Percentiles rank a stretch among this genome's conserved stretches.
phyloP scores from a whole-genome alignment of 257 asterid species.

The Nicotiana attenuata region DNA sequence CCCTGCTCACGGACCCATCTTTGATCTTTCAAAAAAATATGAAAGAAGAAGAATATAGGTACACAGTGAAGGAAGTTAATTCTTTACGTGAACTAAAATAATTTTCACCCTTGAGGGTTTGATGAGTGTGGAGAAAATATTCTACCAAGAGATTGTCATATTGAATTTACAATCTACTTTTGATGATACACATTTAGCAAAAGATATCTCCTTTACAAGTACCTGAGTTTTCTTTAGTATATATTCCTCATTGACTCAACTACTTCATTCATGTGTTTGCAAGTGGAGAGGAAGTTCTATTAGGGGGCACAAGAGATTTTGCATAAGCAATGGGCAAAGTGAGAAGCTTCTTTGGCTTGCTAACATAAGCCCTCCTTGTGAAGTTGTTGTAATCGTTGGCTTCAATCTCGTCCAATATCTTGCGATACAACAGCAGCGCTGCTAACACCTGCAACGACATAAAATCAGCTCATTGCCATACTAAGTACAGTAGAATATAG shows the following conservation, averaged over 20 bases:
- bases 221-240: neutral
- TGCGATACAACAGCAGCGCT: conserved; percentile 61
- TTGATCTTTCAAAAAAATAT: neutral
- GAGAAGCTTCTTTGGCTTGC: conserved; percentile 77
- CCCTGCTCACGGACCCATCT: neutral
- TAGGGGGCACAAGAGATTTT: conserved; percentile 68
- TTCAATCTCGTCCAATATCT: conserved; percentile 90
- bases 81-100: neutral
- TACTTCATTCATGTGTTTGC: conserved; percentile 43
- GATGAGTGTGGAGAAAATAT: neutral
- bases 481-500: neutral
- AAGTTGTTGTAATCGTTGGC: conserved; percentile 95
- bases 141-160: neutral
- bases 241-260: neutral
- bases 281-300: conserved; percentile 28
- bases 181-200: conserved; percentile 4
- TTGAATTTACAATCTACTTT: conserved; percentile 12
- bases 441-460: conserved; percentile 74
- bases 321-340: conserved; percentile 89
- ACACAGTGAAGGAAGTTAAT: neutral
- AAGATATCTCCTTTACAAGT: neutral
- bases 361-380: conserved; percentile 84
- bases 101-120: neutral
- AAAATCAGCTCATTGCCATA: neutral
- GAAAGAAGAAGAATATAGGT: neutral